Evolutionary conservation across 176 grass and related monocot species (phyloP).

Genomic region (Triticum urartu): DNA sequence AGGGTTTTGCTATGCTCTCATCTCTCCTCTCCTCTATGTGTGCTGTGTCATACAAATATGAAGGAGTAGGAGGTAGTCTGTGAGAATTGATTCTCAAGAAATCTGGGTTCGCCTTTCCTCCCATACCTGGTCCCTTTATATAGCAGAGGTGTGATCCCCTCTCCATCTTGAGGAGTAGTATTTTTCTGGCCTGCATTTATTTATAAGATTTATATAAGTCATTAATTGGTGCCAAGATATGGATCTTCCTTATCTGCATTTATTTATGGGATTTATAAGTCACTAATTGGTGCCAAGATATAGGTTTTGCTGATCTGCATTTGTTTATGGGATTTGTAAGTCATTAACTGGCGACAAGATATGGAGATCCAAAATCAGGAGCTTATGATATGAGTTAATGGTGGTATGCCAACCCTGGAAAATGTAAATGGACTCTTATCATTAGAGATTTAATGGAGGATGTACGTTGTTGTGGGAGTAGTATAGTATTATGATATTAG

Average conservation of each 20-base stretch:
- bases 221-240: no score
- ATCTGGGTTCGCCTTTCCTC: background rate
- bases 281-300: no score
- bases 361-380: background rate
- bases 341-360: background rate
- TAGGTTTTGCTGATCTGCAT: no score
- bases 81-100: no score
- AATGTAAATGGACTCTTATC: background rate
- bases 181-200: no score
- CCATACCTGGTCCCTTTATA: background rate
- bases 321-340: background rate
- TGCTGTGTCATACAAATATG: background rate
- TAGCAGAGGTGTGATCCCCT: background rate
- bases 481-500: background rate
- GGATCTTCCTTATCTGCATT: background rate
- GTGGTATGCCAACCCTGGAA: background rate
- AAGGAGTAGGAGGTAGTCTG: no score
- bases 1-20: background rate
- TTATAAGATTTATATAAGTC: no score
- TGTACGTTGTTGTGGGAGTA: background rate
- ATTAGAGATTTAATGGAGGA: background rate
- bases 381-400: background rate
- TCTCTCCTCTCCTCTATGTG: no score
- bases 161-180: no score
- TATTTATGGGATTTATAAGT: background rate